phyloP scores from a whole-genome alignment of 1,284 basidiomycete genomes.

The Cryptococcus maquisensis region DNA sequence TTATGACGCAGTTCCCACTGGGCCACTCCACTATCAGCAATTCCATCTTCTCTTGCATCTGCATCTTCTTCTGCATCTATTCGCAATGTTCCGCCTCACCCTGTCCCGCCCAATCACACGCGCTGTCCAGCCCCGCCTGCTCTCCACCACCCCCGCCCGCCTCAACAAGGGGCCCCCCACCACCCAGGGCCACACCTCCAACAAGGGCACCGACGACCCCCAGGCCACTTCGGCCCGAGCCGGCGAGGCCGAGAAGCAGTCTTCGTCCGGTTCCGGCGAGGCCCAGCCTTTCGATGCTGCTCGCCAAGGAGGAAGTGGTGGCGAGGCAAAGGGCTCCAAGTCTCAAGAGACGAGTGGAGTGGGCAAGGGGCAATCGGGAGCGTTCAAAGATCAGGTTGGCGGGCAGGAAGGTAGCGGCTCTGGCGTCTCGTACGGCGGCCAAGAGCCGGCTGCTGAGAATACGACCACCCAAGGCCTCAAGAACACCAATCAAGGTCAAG shows the following conservation, averaged over 20 bases:
- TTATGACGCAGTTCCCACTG: too few species aligned
- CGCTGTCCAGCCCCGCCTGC: not conserved
- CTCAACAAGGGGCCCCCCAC: conserved; percentile 14
- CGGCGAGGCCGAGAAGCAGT: conserved; percentile 21
- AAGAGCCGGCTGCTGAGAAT: conserved; percentile 24
- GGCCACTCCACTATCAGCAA: too few species aligned
- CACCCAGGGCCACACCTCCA: conserved; percentile 32
- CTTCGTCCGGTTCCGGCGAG: conserved; percentile 12
- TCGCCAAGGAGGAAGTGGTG: conserved; percentile 22
- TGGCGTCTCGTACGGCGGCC: conserved; percentile 28
- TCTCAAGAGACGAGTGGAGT: conserved; percentile 8
- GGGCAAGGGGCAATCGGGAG: conserved; percentile 12
- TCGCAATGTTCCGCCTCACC: not conserved
- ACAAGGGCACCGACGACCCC: conserved; percentile 30
- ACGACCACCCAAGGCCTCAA: conserved; percentile 14
- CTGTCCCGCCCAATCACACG: not conserved
- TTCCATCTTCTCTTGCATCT: not conserved
- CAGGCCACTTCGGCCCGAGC: conserved; percentile 27
- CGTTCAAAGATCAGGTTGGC: conserved; percentile 34
- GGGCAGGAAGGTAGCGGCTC: conserved; percentile 24
- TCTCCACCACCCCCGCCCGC: conserved; percentile 1
- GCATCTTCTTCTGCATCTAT: not conserved
- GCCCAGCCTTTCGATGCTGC: conserved; percentile 29
- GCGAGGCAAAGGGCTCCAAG: conserved; percentile 21
- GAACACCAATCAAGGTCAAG: not conserved